Evolutionary conservation across 2,329 filamentous ascomycete species (phyloP), one percentile per base, ranked within the genome.

Genomic region (Fusarium goolgardi): DNA sequence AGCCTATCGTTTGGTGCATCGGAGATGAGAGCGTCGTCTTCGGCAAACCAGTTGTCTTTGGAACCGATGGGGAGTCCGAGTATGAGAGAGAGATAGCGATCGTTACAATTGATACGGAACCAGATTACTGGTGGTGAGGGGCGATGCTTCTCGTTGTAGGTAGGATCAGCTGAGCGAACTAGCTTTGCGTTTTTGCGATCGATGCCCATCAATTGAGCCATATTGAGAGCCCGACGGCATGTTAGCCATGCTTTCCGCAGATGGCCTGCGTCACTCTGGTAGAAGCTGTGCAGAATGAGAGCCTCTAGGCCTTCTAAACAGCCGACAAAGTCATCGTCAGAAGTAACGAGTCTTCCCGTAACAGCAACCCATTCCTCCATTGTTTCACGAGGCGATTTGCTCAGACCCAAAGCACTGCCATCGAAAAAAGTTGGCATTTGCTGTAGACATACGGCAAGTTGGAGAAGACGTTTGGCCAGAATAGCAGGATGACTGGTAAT

Each of bases 181-280:
- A 82, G 69, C 35, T 65, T 69, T 27, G 69, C 34, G 0, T 51
- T 69, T 51, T 75, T 76, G n/a, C 76, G 76, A 60, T 83, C 79
- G 16, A 84, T 76, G 6, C 84, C 82, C 76, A 87, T 82, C 31
- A 85, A 79, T 69, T 86, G 84, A 0, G 81, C 84, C 35, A 87
- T 76, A 45, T 79, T 81, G 34, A 88, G 74, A 6, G 83, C 83
- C 7, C 84, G 78, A 1, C 86, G 82, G 23, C 79, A 80, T 9
- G 78, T 79, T 23, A 88, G 73, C 85, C 86, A 89, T 4, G 84
- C 78, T 44, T 84, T 83, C 23, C 85, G 81, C 3, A 87, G 76
- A 44, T 85, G 86, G 1, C 86, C 86, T 1, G 79, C 80, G 57
- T 87, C 86, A 37, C 80, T 78, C 53, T 86, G 82, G 67, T 82